Conservation (phyloP, 495 filamentous ascomycete genomes). For the Thozetella sp. region DNA sequence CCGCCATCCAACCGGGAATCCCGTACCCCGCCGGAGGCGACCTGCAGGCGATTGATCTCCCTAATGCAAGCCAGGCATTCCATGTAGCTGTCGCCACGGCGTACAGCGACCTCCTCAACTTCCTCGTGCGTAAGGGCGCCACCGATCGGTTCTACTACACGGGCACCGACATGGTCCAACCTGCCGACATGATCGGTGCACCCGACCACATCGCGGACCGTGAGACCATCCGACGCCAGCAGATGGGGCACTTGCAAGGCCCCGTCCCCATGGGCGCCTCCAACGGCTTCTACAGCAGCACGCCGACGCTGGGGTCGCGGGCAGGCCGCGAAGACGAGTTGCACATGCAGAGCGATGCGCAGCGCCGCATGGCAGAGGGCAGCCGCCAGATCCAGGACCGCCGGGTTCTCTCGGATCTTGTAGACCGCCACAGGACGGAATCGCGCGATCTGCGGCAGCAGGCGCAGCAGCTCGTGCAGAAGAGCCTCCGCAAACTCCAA, state of each 20-base stretch:
- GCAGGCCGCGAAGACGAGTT: neutral
- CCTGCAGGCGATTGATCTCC: neutral
- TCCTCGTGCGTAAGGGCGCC: neutral
- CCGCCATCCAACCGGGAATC: neutral
- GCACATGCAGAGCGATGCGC: neutral
- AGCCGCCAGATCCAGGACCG: conserved; percentile 3
- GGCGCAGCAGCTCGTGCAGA: neutral
- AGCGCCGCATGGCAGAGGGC: neutral
- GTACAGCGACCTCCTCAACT: conserved; percentile 1
- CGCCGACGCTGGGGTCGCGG: too few relatives aligned
- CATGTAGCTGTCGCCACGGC: neutral
- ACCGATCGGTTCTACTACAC: conserved; percentile 4
- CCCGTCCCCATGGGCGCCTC: neutral
- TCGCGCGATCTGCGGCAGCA: neutral
- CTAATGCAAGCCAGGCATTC: neutral
- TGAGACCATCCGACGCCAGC: neutral
- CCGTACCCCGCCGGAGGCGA: neutral
- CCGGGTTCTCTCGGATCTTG: neutral
- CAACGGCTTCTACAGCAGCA: neutral
- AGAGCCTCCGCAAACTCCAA: neutral
- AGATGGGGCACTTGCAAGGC: neutral
- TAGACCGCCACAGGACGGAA: neutral
- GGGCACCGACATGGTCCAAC: neutral
- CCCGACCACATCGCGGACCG: neutral
- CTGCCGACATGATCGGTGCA: conserved; percentile 3